Conservation (phyloP, 768 basidiomycete species). For the Rhodotorula diobovata region DNA sequence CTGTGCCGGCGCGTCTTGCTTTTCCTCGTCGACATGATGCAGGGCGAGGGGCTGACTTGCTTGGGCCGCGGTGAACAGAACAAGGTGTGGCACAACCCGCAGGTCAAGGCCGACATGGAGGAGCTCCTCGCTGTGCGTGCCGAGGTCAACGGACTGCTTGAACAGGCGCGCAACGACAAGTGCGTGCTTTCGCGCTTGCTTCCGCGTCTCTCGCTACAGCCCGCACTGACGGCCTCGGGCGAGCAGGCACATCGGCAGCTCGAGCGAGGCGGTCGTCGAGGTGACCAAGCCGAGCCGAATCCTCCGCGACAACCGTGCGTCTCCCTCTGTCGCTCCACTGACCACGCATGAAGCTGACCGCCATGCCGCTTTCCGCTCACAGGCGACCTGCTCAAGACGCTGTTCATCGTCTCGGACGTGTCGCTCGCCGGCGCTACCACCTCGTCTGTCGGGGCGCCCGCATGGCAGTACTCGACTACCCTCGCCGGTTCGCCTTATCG, state of each 20-base stretch:
- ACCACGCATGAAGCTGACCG: background rate
- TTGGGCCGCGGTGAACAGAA: conserved; percentile 49
- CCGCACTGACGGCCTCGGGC: too few species aligned
- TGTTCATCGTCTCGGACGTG: conserved; percentile 78
- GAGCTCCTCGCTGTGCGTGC: conserved; percentile 60
- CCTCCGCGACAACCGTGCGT: conserved; percentile 48
- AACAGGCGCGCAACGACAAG: conserved; percentile 72
- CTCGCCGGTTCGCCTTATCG: background rate
- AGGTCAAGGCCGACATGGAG: conserved; percentile 62
- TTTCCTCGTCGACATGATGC: too few species aligned
- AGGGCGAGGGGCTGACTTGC: background rate
- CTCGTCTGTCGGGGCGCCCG: background rate
- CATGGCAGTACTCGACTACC: background rate
- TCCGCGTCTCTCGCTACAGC: background rate
- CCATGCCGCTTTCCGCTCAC: background rate
- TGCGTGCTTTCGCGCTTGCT: conserved; percentile 47
- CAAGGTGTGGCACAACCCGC: conserved; percentile 60
- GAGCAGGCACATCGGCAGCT: conserved; percentile 63
- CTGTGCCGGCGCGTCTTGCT: conserved; percentile 54
- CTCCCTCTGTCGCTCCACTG: background rate
- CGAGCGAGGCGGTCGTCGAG: conserved; percentile 70
- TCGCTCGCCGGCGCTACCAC: conserved; percentile 45
- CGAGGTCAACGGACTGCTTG: conserved; percentile 63
- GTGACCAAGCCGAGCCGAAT: conserved; percentile 51
- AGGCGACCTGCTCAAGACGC: conserved; percentile 57